Evolutionary conservation across 75 land plant genomes (phyloP), one percentile per base, ranked within the genome.

Genomic region (Cryptomeria japonica): DNA sequence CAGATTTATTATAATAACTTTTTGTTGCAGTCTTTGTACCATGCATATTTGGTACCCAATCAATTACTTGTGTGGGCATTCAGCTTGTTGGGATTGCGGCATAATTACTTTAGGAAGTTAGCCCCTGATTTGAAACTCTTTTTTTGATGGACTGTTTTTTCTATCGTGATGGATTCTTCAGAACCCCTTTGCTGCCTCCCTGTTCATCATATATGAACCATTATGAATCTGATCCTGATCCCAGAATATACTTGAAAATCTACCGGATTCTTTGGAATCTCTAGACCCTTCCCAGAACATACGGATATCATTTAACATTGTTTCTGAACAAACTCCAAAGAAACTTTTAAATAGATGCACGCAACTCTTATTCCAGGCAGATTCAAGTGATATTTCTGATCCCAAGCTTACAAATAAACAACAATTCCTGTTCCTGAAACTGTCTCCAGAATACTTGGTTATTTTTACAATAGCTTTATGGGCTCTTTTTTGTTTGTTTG

Each of bases 181-280:
- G 68, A 61, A 61, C 28, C 28, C 68, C n/a, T n/a, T n/a, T n/a
- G n/a, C n/a, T n/a, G n/a, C n/a, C n/a, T n/a, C n/a, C n/a, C 22
- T 61, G 5, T 6, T 28, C 68, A 19, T 5, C 7, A 22, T 34
- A n/a, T 78, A 3, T 78, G 80, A 78, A 34, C 19, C 16, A 25
- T 6, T 78, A 78, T 78, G 38, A 38, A 78, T 78, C 14, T 78
- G 80, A 34, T 78, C 41, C 80, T 78, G 80, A 61, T 61, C 68
- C 25, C 5, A 61, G 68, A 61, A 19, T 61, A 3, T 19, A 19
- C 68, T 61, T 18, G 22, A 15, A 61, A 19, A 61, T 61, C 6
- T 61, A 22, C 68, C 5, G 6, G 25, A 61, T 61, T 5, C 68
- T 61, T 61, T 19, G 68, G 28, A 61, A 61, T 61, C 28, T 61